Evolutionary conservation across 2,329 filamentous ascomycete species (phyloP), one percentile per base, ranked within the genome.

Genomic region (Venturia carpophila): DNA sequence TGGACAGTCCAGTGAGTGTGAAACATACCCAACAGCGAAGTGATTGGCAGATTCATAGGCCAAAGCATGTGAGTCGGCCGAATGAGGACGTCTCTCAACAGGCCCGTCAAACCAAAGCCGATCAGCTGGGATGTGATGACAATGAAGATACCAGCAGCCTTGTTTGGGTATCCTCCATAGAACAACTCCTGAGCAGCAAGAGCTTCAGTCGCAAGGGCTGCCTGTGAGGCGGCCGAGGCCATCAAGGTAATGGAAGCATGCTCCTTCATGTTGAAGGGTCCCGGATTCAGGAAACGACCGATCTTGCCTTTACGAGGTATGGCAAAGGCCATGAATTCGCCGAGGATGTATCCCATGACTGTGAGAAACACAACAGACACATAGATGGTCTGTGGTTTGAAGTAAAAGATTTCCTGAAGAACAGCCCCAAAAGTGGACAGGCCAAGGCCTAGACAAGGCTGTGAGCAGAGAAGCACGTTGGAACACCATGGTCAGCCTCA

Each of bases 331-430:
- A 79, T 73, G 11, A 71, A 69, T 60, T 78, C 74, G 15, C 79
- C 79, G 11, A 78, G 68, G 11, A 79, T 70, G 65, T 80, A 81
- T 42, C 73, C 74, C 17, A 81, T 73, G 37, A 82, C 76, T 3
- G 75, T 74, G 64, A 81, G 66, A 69, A 81, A 80, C 24, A 80
- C 76, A 19, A 74, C 70, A 1, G 76, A 78, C 11, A 82, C 76
- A 34, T 68, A 74, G 60, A 82, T 75, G 5, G 72, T 73, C 68
- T 80, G 79, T 1, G 79, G 79, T 68, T 80, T 80, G 73, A 81
- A 81, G 62, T 77, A 76, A 68, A 76, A 81, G 65, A 82, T 80
- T 42, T 76, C 75, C 45, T 75, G 73, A 6, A 81, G 71, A 6
- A 77, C 75, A 17, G 58, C 37, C 11, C 58, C 64, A 45, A 68